A percentile compares a stretch with the other conserved stretches of the same genome.
Evolutionary conservation across 306 rosid species (phyloP).

Genomic region (Neltuma alba): DNA sequence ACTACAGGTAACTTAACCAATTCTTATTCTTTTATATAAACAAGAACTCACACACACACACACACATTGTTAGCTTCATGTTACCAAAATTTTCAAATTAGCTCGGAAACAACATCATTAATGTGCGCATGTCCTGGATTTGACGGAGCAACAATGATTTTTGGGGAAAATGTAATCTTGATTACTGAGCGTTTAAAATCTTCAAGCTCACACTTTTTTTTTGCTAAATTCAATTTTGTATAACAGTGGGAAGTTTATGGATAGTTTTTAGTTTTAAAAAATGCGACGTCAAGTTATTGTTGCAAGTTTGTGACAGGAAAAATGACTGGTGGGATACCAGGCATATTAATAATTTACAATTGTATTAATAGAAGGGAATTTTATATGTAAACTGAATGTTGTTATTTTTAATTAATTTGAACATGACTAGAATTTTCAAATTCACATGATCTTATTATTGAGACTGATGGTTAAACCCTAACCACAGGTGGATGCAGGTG

Average conservation of each 20-base stretch:
- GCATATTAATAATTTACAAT: background rate
- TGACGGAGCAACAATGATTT: background rate
- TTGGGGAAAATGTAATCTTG: too few species aligned
- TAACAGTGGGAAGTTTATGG: background rate
- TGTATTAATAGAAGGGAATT: background rate
- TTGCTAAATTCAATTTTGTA: background rate
- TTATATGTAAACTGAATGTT: background rate
- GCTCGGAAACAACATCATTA: background rate
- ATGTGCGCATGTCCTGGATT: background rate
- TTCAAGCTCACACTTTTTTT: background rate
- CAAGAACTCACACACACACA: background rate
- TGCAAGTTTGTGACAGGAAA: background rate
- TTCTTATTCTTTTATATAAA: background rate
- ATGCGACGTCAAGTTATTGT: background rate
- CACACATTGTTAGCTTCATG: background rate
- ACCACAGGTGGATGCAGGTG: constrained; percentile 28
- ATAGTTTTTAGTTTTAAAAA: background rate
- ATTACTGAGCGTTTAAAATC: too few species aligned
- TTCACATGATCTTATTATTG: background rate
- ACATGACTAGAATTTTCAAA: background rate
- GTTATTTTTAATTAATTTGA: background rate
- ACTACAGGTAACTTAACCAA: constrained; percentile 41
- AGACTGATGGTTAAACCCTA: constrained; percentile 6
- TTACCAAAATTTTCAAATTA: background rate
- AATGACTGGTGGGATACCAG: background rate